Evolutionary conservation across 345 rosid species (phyloP), one percentile per base, ranked within the genome.

Genomic region (Bruguiera parviflora): DNA sequence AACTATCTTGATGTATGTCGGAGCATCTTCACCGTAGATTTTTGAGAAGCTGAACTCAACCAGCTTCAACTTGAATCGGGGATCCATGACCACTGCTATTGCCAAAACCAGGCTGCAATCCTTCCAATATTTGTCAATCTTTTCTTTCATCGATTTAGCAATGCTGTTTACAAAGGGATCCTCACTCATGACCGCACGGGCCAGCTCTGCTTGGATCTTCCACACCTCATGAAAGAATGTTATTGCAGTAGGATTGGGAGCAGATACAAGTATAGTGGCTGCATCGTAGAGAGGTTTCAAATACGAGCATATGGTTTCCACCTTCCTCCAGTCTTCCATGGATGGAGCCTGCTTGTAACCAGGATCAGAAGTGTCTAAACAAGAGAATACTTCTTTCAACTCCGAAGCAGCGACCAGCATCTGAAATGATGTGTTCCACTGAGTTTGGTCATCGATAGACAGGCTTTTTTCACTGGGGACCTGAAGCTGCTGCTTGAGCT

Each of bases 51-150:
- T 91, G 80, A 94, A 94, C 82, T 93, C 97, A 6, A 93, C 92
- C 21, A 94, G 92, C 83, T 91, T 94, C 97, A 91, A 82, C 80
- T 89, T 94, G 82, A 91, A 94, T 61, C 95, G 87, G n/a, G 98
- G 98, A 82, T 94, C 98, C 98, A 94, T 88, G 70, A 88, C 90
- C 7, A 91, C 94, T 5, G 96, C 96, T 67, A 84, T 66, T 6
- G 97, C 96, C 84, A 94, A 74, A 71, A 87, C 88, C 78, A 89
- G 78, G 87, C 96, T 85, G 83, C 92, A 88, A 65, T 88, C 95
- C 72, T 81, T 85, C 95, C 91, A 88, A 80, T 91, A 91, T 67
- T 79, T 80, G 67, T 77, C 83, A n/a, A 89, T 79, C 78, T 82
- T 88, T 61, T 84, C 96, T 29, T 78, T 86, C 90, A 94, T 80